phyloP scores from a whole-genome alignment of 225 moss, liverwort and hornwort species.

The Straminergon stramineum region DNA sequence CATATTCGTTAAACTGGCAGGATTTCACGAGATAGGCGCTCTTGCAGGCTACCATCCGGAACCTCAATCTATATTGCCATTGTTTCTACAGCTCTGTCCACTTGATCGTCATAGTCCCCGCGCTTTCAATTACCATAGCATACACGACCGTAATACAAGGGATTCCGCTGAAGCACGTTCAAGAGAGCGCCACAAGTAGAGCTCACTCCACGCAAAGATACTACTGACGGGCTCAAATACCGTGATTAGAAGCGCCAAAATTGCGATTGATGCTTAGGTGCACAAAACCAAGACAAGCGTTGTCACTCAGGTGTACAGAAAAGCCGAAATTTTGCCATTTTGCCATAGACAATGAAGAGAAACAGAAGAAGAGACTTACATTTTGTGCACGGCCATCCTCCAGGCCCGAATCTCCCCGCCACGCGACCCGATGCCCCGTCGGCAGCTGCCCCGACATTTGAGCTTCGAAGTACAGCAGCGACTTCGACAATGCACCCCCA shows the following conservation, averaged over 20 bases:
- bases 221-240: not conserved
- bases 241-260: not conserved
- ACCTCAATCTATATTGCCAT: not conserved
- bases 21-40: not conserved
- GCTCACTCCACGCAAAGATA: not conserved
- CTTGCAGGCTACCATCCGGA: not conserved
- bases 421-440: conserved; percentile 11
- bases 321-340: not conserved
- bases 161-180: not conserved
- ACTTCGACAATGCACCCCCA: conserved; percentile 14
- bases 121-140: not conserved
- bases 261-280: not conserved
- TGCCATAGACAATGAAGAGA: not conserved
- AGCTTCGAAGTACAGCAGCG: conserved; percentile 42
- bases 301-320: not conserved
- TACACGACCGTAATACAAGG: not conserved
- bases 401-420: conserved; percentile 43
- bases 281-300: not conserved
- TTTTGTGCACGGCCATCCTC: conserved; percentile 18
- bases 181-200: not conserved
- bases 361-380: not conserved
- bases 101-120: not conserved
- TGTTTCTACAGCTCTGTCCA: not conserved
- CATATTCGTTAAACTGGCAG: no score
- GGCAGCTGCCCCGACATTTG: conserved; percentile 38